These are phyloP conservation scores for Prunus yedoensis DNA, from an alignment of 331 rosid genomes.

Conservation along the genomic window DNA sequence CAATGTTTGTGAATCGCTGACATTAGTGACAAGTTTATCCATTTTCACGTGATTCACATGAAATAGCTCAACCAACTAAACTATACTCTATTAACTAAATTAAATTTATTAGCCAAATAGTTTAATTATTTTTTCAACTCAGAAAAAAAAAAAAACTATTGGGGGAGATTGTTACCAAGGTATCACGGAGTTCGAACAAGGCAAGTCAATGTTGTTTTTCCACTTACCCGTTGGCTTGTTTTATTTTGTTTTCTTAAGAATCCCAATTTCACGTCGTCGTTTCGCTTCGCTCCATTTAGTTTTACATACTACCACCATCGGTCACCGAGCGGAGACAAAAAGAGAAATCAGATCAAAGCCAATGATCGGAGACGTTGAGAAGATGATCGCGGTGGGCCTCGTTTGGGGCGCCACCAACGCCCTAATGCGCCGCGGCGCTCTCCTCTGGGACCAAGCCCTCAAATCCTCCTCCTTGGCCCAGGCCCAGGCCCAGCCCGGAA, in stretches of 20 bases:
- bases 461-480: constrained; percentile 37
- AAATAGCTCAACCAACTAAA: fast-evolving
- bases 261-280: not conserved
- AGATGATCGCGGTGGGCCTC: constrained; percentile 85
- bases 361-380: constrained; percentile 59
- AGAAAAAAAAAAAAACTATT: too few relatives aligned
- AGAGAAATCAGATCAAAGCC: not conserved
- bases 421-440: constrained; percentile 85
- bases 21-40: fast-evolving
- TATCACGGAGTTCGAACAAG: fast-evolving
- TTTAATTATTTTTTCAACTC: too few relatives aligned
- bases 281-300: not conserved
- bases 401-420: constrained; percentile 97
- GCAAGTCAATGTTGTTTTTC: too few relatives aligned
- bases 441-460: constrained; percentile 75
- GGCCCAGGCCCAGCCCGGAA: constrained; percentile 7
- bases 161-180: too few relatives aligned
- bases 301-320: not conserved
- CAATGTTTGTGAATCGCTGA: too few relatives aligned
- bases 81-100: too few relatives aligned
- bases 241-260: too few relatives aligned
- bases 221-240: too few relatives aligned
- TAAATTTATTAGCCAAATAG: too few relatives aligned
- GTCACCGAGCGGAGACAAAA: not conserved
- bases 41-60: too few relatives aligned